A percentile compares a stretch with the other conserved stretches of the same genome.
phyloP scores from a whole-genome alignment of 371 early-diverging fungal species.

The Phascolomyces articulosus region DNA sequence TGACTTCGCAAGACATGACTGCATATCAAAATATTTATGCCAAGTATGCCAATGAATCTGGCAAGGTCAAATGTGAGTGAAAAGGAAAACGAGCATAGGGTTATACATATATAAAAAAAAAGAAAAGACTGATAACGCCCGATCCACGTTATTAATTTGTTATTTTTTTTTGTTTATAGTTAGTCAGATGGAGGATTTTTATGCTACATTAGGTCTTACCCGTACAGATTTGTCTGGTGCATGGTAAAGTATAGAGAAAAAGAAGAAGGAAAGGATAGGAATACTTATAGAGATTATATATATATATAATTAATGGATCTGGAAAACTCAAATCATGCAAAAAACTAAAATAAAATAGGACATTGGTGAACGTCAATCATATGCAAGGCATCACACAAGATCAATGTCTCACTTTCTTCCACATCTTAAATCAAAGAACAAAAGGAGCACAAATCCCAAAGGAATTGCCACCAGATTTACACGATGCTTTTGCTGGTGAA shows the following conservation, averaged over 20 bases:
- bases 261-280: background rate
- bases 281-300: too few species aligned
- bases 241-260: slow-evolving; percentile 40
- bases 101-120: background rate
- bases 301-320: background rate
- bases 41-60: slow-evolving; percentile 61
- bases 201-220: slow-evolving; percentile 58
- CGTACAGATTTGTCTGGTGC: slow-evolving; percentile 63
- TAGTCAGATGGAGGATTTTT: slow-evolving; percentile 64
- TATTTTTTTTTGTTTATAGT: slow-evolving; percentile 31
- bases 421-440: slow-evolving; percentile 63
- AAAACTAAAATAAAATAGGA: slow-evolving; percentile 30
- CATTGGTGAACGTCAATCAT: slow-evolving; percentile 65
- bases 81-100: background rate
- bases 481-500: slow-evolving; percentile 57
- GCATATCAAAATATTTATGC: slow-evolving; percentile 69
- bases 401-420: slow-evolving; percentile 64
- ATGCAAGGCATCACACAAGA: slow-evolving; percentile 66
- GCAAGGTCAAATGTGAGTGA: slow-evolving; percentile 68
- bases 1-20: slow-evolving; percentile 69
- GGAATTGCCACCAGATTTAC: slow-evolving; percentile 50
- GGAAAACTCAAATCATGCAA: background rate
- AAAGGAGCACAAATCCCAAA: slow-evolving; percentile 46
- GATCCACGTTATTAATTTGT: background rate
- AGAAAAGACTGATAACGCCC: background rate